Conservation (phyloP, 2,329 filamentous ascomycete genomes). For the Didymella glomerata region DNA sequence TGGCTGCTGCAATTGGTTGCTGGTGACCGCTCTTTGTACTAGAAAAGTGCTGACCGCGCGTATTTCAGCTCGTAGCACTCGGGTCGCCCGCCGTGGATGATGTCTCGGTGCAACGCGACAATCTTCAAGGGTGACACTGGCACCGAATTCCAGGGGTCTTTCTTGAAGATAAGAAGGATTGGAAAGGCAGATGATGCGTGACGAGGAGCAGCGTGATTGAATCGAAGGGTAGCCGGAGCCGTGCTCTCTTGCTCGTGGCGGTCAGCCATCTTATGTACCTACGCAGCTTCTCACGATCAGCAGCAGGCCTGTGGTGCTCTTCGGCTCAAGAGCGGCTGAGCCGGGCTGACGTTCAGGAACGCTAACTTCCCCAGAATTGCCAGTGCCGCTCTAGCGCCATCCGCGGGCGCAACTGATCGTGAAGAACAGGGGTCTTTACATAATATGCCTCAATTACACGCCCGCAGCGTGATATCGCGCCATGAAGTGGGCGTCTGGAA, state of each 20-base stretch:
- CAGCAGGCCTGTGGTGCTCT: conserved; percentile 10
- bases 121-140: conserved; percentile 25
- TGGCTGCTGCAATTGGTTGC: conserved; percentile 41
- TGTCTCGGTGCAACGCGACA: conserved; percentile 30
- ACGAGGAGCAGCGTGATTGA: background rate
- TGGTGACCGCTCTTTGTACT: conserved; percentile 41
- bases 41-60: conserved; percentile 17
- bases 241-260: conserved; percentile 12
- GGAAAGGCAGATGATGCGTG: background rate
- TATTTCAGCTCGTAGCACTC: conserved; percentile 6
- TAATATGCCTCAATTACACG: conserved; percentile 35
- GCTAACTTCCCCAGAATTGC: conserved; percentile 29
- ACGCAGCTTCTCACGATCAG: conserved; percentile 2
- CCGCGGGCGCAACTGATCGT: conserved; percentile 29
- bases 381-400: conserved; percentile 12
- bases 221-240: conserved; percentile 7
- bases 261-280: conserved; percentile 5
- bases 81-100: conserved; percentile 9
- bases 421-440: conserved; percentile 31
- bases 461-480: conserved; percentile 23
- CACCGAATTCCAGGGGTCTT: conserved; percentile 10
- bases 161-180: conserved; percentile 8
- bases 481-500: conserved; percentile 9
- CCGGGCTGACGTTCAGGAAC: conserved; percentile 5
- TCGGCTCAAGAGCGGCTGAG: conserved; percentile 3